Base-by-base conservation (phyloP, 352 stramenopile genomes). In the Pythium aristosporum region DNA sequence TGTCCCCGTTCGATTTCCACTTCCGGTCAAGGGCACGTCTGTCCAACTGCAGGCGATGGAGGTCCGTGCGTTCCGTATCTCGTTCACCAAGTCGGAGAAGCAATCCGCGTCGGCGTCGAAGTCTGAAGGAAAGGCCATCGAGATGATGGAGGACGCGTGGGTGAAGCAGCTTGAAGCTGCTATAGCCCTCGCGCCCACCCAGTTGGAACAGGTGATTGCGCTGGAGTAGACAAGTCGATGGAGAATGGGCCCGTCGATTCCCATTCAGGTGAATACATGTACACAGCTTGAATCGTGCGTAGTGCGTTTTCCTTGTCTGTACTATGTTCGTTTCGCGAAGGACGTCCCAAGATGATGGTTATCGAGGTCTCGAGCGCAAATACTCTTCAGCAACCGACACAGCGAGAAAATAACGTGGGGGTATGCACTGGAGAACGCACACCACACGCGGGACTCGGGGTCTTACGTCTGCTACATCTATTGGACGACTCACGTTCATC, bases 31-130 rank as follows among this genome's bases (percentile, higher is more conserved):
- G 44, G 77, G 79, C 7, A 87, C 75, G 43, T 75, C 68, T 44
- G 75, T 97, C 49, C 76, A 78, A 50, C 66, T 98, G 10, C 74
- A 92, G 48, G 75, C 95, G 20, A 96, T 98, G 73, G 93, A 98
- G 57, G 96, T 99, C 51, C 85, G 91, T 58, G 97, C 92, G 0
- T 99, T 98, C 75, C 79, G 85, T 50, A 60, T 95, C 47, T 84
- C 74, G 59, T 90, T 92, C 55, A 54, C 23, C n/a, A 72, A 78
- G 37, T 36, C 52, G 30, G 52, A 53, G 36, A 42, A 23, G 28
- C n/a, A 20, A 6, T 11, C 42, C 10, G 20, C 47, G 36, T 15
- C 23, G 2, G 21, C 36, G 10, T 28, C 39, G 16, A 65, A 53
- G 42, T 8, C 23, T 32, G 28, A 44, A 32, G 46, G 44, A 8